Conservation (phyloP, 78 protist genomes). For the Dictyostelium capitatum region DNA sequence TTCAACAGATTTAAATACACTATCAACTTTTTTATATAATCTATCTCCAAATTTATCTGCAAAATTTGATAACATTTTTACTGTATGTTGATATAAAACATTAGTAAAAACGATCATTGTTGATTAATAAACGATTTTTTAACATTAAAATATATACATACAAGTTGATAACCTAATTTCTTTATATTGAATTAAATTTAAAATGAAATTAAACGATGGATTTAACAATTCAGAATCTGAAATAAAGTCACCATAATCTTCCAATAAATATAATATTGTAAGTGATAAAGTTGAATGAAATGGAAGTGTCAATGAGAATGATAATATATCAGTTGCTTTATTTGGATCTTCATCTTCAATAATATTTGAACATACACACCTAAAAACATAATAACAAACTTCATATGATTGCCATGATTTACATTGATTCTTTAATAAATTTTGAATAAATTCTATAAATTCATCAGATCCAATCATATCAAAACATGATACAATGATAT, state of each 20-base stretch:
- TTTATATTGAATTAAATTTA: slow-evolving; percentile 19
- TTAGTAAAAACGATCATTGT: neutral
- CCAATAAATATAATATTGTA: slow-evolving; percentile 28
- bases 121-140: neutral
- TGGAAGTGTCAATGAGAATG: slow-evolving; percentile 25
- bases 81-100: neutral
- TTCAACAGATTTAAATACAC: neutral
- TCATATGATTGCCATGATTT: slow-evolving; percentile 77
- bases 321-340: neutral
- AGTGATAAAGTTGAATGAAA: slow-evolving; percentile 30
- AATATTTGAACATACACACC: slow-evolving; percentile 30
- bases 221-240: neutral
- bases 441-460: slow-evolving; percentile 24
- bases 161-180: slow-evolving; percentile 30
- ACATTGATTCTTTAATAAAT: slow-evolving; percentile 49
- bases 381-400: slow-evolving; percentile 59
- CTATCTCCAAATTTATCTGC: slow-evolving; percentile 51
- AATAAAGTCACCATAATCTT: slow-evolving; percentile 46
- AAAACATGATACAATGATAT: slow-evolving; percentile 51
- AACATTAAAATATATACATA: slow-evolving; percentile 1
- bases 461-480: slow-evolving; percentile 40
- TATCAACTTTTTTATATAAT: slow-evolving; percentile 27
- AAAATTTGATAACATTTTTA: slow-evolving; percentile 15
- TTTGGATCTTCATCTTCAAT: slow-evolving; percentile 22
- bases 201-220: slow-evolving; percentile 24